Evolutionary conservation across 1,284 basidiomycete genomes (phyloP), one percentile per base, ranked within the genome.

Genomic region (Gomphus bonarii): DNA sequence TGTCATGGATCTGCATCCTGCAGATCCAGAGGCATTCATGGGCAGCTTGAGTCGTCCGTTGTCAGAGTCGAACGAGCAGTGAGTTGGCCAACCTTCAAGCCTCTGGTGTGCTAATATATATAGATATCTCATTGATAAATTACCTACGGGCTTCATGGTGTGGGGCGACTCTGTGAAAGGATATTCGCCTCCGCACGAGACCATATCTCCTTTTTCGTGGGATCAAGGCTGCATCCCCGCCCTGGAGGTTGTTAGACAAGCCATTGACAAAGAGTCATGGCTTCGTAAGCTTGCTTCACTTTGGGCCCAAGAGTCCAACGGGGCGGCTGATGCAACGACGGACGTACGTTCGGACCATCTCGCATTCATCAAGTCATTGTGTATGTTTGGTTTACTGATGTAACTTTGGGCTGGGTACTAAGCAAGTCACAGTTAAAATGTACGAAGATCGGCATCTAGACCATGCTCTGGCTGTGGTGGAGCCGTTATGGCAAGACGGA

Each of bases 121-220:
- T 60, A 75, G 75, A 42, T 68, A 75, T 50, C 85, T 84, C 62
- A 72, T 88, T 9, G 95, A 98, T 73, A 91, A 93, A 67, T 73
- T 87, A 22, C 72, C 76, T 50, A 89, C 87, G 1, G 95, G 95
- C 1, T 97, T 95, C 78, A 72, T 98, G 53, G 75, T 84, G 1
- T 97, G 95, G 93, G 76, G 82, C 36, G 71, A 81, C 50, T 75
- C 74, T 40, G 75, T 93, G 58, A 84, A 85, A 65, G 91, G 80
- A 33, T 92, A 94, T 65, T 68, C 60, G 65, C 77, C 64, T 65
- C 69, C 72, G 3, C 62, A 70, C 7, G 79, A 73, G 54, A 75
- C 75, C 42, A 71, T 73, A n/a, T 69, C 75, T 14, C 46, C 78
- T 1, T 76, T 85, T 59, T 59, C 68, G 3, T 92, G 92, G 84